Base-by-base conservation (phyloP, 164 flowering plant genomes). In the Malania oleifera region DNA sequence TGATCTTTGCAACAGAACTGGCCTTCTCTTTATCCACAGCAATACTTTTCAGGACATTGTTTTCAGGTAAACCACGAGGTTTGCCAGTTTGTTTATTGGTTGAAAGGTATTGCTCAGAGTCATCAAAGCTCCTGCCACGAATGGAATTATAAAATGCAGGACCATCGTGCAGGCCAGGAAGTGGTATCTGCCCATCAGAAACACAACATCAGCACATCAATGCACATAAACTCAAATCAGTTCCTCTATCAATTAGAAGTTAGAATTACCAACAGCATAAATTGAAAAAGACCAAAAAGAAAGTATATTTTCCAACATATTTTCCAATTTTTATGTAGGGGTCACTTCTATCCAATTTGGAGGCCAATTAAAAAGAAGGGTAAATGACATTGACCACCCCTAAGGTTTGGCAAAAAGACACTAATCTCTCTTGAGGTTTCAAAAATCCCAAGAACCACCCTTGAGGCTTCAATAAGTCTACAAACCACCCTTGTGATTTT, bases 111-210 rank as follows among this genome's bases (percentile, higher is more conserved):
- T 76, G 61, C 50, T 87, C 97, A 63, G 84, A 73, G 63, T 91
- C 95, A 76, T 84, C 95, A 79, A 79, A 79, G 73, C 89, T 85
- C 73, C 84, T 73, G 19, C 83, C 83, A 3, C 84, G 75, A 56
- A 59, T 62, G 61, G 81, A 73, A n/a, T 73, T 80, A 64, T 67
- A 64, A 60, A 76, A 31, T 14, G 81, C 61, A 51, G 81, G 34
- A 52, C 68, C 72, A 39, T 81, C 80, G 51, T 64, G 77, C 43
- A 69, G 55, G 41, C 75, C 72, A 40, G 80, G 66, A 59, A 63
- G 78, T 4, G 82, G 62, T 71, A 90, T 74, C 96, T 86, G 51
- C 10, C 52, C 52, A 66, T 20, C 43, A 54, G 38, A 63, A n/a
- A 13, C 35, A 54, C 26, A 52, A 62, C 19, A 31, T 14, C 60